Conservation (phyloP, 2,329 filamentous ascomycete species). For the Fusarium verticillioides region DNA sequence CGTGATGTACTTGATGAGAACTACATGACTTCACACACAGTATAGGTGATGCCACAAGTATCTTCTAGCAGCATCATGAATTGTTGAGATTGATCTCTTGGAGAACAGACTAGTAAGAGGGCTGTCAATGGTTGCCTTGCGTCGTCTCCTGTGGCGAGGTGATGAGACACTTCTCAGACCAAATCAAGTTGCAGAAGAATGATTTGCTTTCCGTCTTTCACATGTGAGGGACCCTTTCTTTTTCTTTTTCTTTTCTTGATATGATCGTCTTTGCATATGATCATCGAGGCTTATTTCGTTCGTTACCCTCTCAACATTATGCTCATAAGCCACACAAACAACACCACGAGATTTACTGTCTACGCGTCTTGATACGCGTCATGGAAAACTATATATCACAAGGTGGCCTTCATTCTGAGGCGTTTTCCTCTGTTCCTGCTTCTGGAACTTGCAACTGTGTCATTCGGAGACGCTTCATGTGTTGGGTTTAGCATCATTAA, state of each 20-base stretch:
- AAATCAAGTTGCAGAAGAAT: constrained; percentile 23
- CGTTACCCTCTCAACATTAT: constrained; percentile 2
- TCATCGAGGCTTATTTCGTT: constrained; percentile 12
- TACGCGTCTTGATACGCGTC: constrained; percentile 32
- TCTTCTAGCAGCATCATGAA: background rate
- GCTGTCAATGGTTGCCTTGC: constrained; percentile 31
- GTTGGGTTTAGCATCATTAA: constrained; percentile 17
- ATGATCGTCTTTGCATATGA: constrained; percentile 14
- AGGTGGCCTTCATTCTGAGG: background rate
- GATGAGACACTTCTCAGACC: constrained; percentile 36
- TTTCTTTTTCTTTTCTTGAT: background rate
- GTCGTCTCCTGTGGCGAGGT: constrained; percentile 29
- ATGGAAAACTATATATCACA: background rate
- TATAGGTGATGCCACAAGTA: background rate
- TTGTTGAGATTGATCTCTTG: constrained; percentile 14
- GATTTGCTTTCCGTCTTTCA: constrained; percentile 4
- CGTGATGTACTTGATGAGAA: constrained; percentile 32
- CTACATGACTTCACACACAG: background rate
- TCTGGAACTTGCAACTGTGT: constrained; percentile 5
- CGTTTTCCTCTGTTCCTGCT: constrained; percentile 5
- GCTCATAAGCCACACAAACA: constrained; percentile 2
- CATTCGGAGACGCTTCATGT: constrained; percentile 5
- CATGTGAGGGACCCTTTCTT: constrained; percentile 37
- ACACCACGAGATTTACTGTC: constrained; percentile 9
- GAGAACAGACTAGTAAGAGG: constrained; percentile 27